Conservation (phyloP, 169 alveolate species). For the Eimeria falciformis region DNA sequence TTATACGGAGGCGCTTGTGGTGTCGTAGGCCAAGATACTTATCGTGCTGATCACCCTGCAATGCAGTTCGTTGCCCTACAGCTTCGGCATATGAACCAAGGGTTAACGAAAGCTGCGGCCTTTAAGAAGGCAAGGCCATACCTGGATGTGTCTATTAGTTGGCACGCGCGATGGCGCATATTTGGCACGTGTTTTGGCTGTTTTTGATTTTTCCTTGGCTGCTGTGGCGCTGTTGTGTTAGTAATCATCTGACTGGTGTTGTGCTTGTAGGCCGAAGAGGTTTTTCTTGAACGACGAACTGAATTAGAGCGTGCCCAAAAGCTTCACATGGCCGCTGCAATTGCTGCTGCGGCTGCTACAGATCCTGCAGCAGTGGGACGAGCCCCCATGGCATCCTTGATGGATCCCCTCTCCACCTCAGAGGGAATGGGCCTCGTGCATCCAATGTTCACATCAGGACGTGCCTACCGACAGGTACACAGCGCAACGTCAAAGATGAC, state of each 20-base stretch:
- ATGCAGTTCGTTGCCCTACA: conserved; percentile 80
- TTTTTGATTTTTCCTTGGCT: too few relatives aligned
- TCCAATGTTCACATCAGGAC: conserved; percentile 68
- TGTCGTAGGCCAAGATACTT: conserved; percentile 65
- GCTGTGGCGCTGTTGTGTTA: too few relatives aligned
- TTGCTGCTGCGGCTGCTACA: conserved; percentile 23
- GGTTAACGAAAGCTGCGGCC: conserved; percentile 39
- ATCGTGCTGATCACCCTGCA: conserved; percentile 78
- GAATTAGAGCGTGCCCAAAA: conserved; percentile 31
- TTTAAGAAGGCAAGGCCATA: conserved; percentile 60
- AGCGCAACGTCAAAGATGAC: background rate
- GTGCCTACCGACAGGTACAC: conserved; percentile 69
- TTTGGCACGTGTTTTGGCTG: too few relatives aligned
- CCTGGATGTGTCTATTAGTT: too few relatives aligned
- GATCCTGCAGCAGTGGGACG: conserved; percentile 33
- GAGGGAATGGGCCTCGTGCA: conserved; percentile 43
- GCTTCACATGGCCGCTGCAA: conserved; percentile 60
- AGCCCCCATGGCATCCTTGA: background rate
- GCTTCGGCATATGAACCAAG: conserved; percentile 69
- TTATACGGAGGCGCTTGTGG: too few relatives aligned
- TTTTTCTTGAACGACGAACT: conserved; percentile 29
- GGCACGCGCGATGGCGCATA: too few relatives aligned
- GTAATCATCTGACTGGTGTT: too few relatives aligned
- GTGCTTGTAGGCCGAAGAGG: conserved; percentile 53
- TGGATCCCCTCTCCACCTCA: background rate